phyloP scores from a whole-genome alignment of 495 filamentous ascomycete species.

The Tuber indicum region DNA sequence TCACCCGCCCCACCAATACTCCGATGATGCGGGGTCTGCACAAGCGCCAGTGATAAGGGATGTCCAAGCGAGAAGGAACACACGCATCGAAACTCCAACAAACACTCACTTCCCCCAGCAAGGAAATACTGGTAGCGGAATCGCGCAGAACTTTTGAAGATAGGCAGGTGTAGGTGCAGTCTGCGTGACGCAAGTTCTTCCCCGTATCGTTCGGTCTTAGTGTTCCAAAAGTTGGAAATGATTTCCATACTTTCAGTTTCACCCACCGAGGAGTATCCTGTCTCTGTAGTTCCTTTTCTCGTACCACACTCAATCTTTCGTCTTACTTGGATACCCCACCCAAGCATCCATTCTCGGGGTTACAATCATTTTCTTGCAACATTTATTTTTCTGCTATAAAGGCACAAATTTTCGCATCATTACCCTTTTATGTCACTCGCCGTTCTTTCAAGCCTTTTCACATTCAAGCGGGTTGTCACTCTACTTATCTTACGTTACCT shows the following conservation, averaged over 20 bases:
- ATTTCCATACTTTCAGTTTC: not conserved
- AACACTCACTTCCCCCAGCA: constrained; percentile 71
- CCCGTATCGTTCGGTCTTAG: not conserved
- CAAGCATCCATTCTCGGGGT: not conserved
- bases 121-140: constrained; percentile 66
- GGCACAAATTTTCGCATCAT: not conserved
- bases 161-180: not conserved
- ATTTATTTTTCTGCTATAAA: not conserved
- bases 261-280: not conserved
- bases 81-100: constrained; percentile 80
- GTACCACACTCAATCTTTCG: not conserved
- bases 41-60: constrained; percentile 79
- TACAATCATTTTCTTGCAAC: not conserved
- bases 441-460: not conserved
- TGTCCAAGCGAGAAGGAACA: constrained; percentile 82
- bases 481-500: not conserved
- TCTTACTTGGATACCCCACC: not conserved
- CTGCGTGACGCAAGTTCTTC: not conserved
- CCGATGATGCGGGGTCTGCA: constrained; percentile 45
- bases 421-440: not conserved
- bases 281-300: not conserved
- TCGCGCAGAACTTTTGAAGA: constrained; percentile 90
- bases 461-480: not conserved
- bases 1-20: constrained; percentile 48
- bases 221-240: not conserved